Base-by-base conservation (phyloP, 306 rosid species). In the Trifolium pratense region DNA sequence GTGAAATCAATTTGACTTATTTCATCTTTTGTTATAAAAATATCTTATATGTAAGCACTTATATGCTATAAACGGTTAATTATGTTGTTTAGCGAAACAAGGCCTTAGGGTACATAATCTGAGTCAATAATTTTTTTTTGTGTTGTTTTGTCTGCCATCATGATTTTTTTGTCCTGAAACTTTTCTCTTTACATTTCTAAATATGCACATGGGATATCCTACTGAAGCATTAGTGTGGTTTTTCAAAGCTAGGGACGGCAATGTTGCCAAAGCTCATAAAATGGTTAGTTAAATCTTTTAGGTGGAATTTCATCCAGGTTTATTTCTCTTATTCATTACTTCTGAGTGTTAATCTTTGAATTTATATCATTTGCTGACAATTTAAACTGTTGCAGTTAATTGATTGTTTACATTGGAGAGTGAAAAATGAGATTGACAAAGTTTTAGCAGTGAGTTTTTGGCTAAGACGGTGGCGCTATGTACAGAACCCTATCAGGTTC, bases 231-330 rank as follows among this genome's bases (percentile, higher is more conserved):
- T 84, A 67, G 71, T 17, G 9, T 87, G 94, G 49, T 94, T 89
- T 91, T 96, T 94, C 77, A 94, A 84, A 83, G 97, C 96, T 18
- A 85, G 99, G 85, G 99, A 95, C 37, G 68, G 87, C 83, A 83
- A 88, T 87, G 88, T 95, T 25, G 67, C 88, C 80, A 95, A 95
- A 82, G 91, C 97, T 63, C 96, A 91, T 58, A 90, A 88, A 81
- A 91, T 95, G 99, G 98, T 92, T 73, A 73, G 86, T 79, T 66
- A 65, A 77, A 75, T 77, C 48, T 46, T 73, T 67, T 48, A 29
- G 51, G 9, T 63, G 26, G 39, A 71, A n/a, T 32, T 79, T 29
- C 69, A 23, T 16, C 25, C 12, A 10, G 8, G 56, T 80, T n/a
- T 64, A 15, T 52, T 45, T 39, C 55, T 73, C 29, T 60, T 74